Base-by-base conservation (phyloP, 495 filamentous ascomycete genomes). In the Hypoxylon intermedium region DNA sequence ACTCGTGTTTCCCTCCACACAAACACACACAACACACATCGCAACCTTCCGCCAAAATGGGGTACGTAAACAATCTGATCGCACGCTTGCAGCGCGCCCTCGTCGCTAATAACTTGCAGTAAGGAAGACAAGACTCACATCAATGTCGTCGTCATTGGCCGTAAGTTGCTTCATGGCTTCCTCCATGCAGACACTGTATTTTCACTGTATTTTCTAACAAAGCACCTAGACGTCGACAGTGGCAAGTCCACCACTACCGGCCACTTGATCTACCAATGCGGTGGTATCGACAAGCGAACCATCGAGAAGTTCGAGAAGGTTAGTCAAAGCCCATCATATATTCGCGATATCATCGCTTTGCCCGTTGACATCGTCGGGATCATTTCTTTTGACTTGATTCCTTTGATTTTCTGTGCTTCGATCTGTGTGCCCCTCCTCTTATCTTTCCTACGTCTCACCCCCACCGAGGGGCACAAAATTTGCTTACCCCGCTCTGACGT, bases 281-380 rank as follows among this genome's bases (percentile, higher is more conserved):
- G 94, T 88, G 94, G 94, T 89, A 98, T 98, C 74, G 94, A 98
- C 89, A 90, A 91, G 85, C 94, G 94, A 93, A 98, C 95, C 77
- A 98, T 98, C 75, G 95, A 98, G 89, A 98, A 98, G 89, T 98
- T 98, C 86, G 94, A 98, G 92, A 98, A 98, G 90, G 90, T 93
- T 74, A 79, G 86, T 74, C 33, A 52, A 49, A 16, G 34, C 69
- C 67, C 54, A 53, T 33, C 38, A 30, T 57, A 9, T 37, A 23
- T 33, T 2, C 15, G 3, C 15, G 36, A 38, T 16, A 38, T 15
- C 13, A 38, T 19, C 9, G 13, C 15, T 16, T 15, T 38, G 16
- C 5, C 15, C 5, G 24, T 26, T 26, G 3, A 19, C n/a, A 18
- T 38, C 36, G 16, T 12, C 6, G 36, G 16, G 7, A 38, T 38